Conservation (phyloP, 345 rosid genomes). For the Syzygium oleosum region DNA sequence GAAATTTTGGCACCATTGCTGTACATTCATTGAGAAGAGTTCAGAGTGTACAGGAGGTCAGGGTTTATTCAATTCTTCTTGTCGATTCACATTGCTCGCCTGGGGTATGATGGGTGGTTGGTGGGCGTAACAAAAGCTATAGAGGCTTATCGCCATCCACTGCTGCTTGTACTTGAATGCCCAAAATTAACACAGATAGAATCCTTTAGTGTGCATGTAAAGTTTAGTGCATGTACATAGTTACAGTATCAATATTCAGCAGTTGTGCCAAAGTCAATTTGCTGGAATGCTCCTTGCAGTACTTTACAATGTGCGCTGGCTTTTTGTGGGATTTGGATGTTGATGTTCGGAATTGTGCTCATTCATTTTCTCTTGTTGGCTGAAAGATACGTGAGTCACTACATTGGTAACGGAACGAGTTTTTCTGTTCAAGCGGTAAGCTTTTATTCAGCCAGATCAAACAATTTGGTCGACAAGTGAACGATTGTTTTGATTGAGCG, state of each 20-base stretch:
- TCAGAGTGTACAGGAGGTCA: conserved; percentile 37
- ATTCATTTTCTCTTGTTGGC: background rate
- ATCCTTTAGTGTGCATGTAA: background rate
- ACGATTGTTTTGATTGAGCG: background rate
- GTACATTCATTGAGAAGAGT: conserved; percentile 37
- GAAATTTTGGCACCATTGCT: conserved; percentile 21
- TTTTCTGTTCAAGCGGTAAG: background rate
- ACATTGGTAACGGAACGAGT: background rate
- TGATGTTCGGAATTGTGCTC: background rate
- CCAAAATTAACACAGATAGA: background rate
- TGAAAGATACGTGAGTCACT: background rate
- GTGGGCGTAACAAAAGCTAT: background rate
- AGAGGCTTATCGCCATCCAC: background rate
- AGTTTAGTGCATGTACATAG: background rate
- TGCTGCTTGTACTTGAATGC: background rate
- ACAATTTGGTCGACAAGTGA: background rate
- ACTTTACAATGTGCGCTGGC: background rate
- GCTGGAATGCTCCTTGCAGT: background rate
- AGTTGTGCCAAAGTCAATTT: background rate
- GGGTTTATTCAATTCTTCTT: conserved; percentile 9
- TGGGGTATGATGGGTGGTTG: background rate
- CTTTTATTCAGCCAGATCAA: background rate
- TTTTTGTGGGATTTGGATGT: background rate
- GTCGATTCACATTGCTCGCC: background rate
- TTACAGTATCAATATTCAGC: background rate